Percentiles rank a stretch among this genome's conserved stretches.
Evolutionary conservation across 345 rosid species (phyloP).

Genomic region (Sonneratia alba): DNA sequence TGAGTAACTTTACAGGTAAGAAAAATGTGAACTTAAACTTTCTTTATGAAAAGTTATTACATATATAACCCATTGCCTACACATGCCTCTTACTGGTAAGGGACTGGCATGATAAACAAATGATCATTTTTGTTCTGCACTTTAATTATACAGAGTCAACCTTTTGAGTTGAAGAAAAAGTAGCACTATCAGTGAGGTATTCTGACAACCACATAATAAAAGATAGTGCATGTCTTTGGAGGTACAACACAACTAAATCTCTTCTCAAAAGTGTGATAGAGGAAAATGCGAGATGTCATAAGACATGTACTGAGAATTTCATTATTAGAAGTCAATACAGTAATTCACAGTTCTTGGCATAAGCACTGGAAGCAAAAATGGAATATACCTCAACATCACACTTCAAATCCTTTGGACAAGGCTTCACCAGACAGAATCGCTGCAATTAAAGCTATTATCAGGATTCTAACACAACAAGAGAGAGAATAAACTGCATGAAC

Average conservation of each 20-base stretch:
- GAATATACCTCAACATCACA: slow-evolving; percentile 83
- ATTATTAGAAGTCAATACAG: neutral
- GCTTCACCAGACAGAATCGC: slow-evolving; percentile 89
- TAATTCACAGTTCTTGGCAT: neutral
- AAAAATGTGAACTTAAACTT: neutral
- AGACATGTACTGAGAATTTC: neutral
- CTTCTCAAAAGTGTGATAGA: neutral
- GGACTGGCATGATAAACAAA: neutral
- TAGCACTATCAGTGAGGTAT: neutral
- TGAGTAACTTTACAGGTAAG: neutral
- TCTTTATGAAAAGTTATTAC: neutral
- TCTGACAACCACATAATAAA: neutral
- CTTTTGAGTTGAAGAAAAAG: neutral
- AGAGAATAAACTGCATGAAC: neutral
- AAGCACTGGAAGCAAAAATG: slow-evolving; percentile 2
- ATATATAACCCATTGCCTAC: neutral
- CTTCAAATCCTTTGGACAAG: slow-evolving; percentile 83
- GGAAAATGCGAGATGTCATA: neutral
- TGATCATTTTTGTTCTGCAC: neutral
- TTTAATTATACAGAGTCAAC: neutral
- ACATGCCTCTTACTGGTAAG: neutral
- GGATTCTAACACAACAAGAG: neutral
- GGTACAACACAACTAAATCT: neutral
- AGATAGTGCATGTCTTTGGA: too few species aligned
- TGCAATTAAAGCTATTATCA: slow-evolving; percentile 15